phyloP scores from a whole-genome alignment of 345 rosid species.

The Salix suchowensis region DNA sequence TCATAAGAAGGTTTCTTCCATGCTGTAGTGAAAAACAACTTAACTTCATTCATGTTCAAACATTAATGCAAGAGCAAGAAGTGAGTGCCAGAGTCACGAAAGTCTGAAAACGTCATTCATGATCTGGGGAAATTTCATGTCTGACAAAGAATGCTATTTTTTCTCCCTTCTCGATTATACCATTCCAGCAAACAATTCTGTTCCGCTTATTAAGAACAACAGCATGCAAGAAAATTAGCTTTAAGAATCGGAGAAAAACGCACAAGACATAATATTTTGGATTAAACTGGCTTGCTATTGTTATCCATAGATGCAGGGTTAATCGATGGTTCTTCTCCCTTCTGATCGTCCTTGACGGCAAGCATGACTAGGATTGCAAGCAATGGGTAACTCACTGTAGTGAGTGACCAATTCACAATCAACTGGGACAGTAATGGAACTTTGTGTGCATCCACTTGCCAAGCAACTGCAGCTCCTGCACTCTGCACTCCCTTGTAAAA shows the following conservation, averaged over 20 bases:
- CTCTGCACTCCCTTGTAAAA: constrained; percentile 94
- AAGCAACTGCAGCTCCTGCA: constrained; percentile 92
- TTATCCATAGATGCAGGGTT: background rate
- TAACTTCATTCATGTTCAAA: too few species aligned
- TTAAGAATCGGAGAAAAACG: background rate
- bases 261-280: background rate
- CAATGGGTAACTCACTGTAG: constrained; percentile 72
- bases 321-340: constrained; percentile 7
- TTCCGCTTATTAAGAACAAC: background rate
- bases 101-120: too few species aligned
- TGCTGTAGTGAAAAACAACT: background rate
- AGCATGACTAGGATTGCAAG: constrained; percentile 54
- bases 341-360: constrained; percentile 57
- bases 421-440: constrained; percentile 57
- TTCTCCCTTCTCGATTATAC: background rate
- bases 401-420: constrained; percentile 73
- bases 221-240: background rate
- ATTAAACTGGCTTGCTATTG: background rate
- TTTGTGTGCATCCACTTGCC: constrained; percentile 80
- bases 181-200: background rate
- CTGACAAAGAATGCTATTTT: background rate
- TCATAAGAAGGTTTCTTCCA: background rate
- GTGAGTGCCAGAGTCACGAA: background rate
- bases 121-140: background rate
- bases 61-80: too few species aligned